Base-by-base conservation (phyloP, 148 eudicot species). In the Vaccinium corymbosum region DNA sequence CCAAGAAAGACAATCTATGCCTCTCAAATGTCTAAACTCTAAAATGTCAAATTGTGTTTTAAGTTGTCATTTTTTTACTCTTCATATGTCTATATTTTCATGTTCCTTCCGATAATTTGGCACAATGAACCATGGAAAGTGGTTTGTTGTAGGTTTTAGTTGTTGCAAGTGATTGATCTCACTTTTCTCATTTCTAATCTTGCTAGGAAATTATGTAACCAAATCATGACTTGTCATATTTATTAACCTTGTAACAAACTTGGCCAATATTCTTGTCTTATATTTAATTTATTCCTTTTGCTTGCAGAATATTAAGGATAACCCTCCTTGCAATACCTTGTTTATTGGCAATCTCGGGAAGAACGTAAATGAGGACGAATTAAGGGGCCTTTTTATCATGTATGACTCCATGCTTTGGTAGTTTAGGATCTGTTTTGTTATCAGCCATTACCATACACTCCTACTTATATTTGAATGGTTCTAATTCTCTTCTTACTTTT, bases 301-400 rank as follows among this genome's bases (percentile, higher is more conserved):
- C 83, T 52, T 86, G 92, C 92, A 97, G 98, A 97, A 97, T 87
- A 94, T 88, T 27, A 97, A 97, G 86, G 99, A 97, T 82, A 97
- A 97, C 84, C 99, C 99, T 84, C 98, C 99, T 52, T 97, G 99
- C 90, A 97, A 97, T 88, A 97, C 99, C 29, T 87, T 97, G 2
- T 97, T 97, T 80, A 94, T 97, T 78, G 99, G 99, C 79, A 97
- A 97, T 89, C 98, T 97, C 81, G 97, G 97, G 71, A 97, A 94
- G 88, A 90, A 81, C 86, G 91, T 97, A 84, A 94, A 90, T 55
- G 99, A 97, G 88, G 99, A 97, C 80, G 98, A 97, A 89, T 88
- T 97, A 56, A 91, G 96, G 86, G 98, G 98, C 80, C 90, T 94
- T 84, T 93, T 97, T 83, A 86, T 89, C 89, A 86, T 59, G 99